Evolutionary conservation across 306 rosid genomes (phyloP), one percentile per base, ranked within the genome.

Genomic region (Quercus wislizeni): DNA sequence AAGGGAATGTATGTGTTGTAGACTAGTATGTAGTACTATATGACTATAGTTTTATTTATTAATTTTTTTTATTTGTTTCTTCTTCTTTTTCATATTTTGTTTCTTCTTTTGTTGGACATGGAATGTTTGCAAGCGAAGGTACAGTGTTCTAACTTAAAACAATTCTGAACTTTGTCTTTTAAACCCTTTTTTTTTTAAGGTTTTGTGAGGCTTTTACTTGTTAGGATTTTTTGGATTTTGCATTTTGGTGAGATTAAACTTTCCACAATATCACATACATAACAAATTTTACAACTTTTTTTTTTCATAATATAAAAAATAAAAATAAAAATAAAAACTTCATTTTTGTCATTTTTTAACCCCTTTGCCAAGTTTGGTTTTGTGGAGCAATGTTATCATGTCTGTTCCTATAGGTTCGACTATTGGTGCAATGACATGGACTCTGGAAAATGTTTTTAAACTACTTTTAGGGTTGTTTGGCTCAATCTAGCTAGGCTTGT

Each of bases 61-160:
- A 75, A 38, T 61, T 33, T 23, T 33, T 5, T 23, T 51, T 79
- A 1, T 78, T 38, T 41, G 46, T 41, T 41, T 25, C 33, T 8
- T 69, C 17, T 35, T 18, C 35, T 25, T 55, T 38, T 64, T 25
- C 51, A 71, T 25, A 69, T 62, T 74, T 69, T 69, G 73, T 74
- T 84, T 88, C 86, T 83, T 91, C 83, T 86, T 83, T 78, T 82
- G 67, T 81, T 73, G 80, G 86, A 72, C 85, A 85, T 79, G 69
- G 94, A 91, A 91, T 92, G 97, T 89, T 87, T 87, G 90, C 79
- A 81, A 71, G 76, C 68, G 87, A 86, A 89, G 91, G 78, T 80
- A 88, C 73, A 81, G 83, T 59, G 31, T 71, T 63, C 43, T 70
- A 51, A 65, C 69, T 73, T 46, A 81, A 81, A 59, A 49, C 73